Evolutionary conservation across 345 rosid species (phyloP).

Genomic region (Citropsis articulata): DNA sequence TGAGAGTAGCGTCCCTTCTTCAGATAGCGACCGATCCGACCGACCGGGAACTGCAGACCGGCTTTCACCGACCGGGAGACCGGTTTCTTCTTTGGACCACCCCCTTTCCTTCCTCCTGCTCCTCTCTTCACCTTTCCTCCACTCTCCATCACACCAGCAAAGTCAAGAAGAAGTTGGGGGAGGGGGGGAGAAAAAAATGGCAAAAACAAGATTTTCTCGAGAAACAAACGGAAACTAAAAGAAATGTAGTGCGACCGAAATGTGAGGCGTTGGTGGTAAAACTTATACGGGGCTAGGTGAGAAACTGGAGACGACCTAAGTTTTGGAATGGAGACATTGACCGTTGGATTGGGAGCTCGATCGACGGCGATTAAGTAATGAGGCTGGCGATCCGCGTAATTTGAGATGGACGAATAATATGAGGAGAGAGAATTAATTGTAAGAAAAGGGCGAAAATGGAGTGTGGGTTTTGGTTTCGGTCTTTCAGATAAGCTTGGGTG

Average conservation of each 20-base stretch:
- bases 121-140: slow-evolving; percentile 60
- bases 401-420: not conserved
- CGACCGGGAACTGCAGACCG: slow-evolving; percentile 79
- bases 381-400: slow-evolving; percentile 19
- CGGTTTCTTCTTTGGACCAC: slow-evolving; percentile 77
- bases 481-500: not conserved
- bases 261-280: not conserved
- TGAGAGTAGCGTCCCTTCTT: slow-evolving; percentile 71
- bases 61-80: slow-evolving; percentile 76
- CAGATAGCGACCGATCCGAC: slow-evolving; percentile 73
- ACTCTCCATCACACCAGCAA: slow-evolving; percentile 41
- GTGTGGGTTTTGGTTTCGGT: not conserved
- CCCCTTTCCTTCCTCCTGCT: slow-evolving; percentile 64
- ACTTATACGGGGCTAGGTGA: slow-evolving; percentile 12
- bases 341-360: slow-evolving; percentile 14
- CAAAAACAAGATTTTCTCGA: not conserved
- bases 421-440: not conserved
- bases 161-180: not conserved
- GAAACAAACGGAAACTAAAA: slow-evolving; percentile 4
- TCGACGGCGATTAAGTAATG: slow-evolving; percentile 3
- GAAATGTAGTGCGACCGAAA: not conserved
- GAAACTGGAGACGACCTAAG: not conserved
- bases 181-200: accelerated
- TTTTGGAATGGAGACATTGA: not conserved
- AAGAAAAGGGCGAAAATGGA: not conserved